These are phyloP conservation scores for Platanus orientalis DNA, from an alignment of 164 flowering plant species.

Conservation along the genomic window DNA sequence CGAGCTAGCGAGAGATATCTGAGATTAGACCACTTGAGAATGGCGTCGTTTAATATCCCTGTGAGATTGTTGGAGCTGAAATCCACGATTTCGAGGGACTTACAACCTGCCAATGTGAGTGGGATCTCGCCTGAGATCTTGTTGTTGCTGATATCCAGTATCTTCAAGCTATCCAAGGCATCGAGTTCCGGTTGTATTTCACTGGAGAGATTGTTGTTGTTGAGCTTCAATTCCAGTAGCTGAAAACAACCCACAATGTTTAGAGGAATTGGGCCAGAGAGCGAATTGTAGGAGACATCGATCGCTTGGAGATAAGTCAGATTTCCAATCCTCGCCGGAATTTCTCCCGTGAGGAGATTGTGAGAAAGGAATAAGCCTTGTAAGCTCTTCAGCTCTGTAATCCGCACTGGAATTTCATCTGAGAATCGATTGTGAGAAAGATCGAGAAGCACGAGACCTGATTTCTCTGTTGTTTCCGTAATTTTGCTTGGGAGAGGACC, in stretches of 20 bases:
- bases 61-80: constrained; percentile 77
- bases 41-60: constrained; percentile 71
- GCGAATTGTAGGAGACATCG: constrained; percentile 68
- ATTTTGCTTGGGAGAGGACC: constrained; percentile 66
- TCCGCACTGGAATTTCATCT: constrained; percentile 59
- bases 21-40: constrained; percentile 79
- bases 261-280: constrained; percentile 78
- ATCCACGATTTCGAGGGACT: constrained; percentile 83
- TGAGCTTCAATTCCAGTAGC: constrained; percentile 68
- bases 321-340: constrained; percentile 83
- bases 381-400: constrained; percentile 75
- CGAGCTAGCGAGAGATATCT: constrained; percentile 65
- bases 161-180: constrained; percentile 75
- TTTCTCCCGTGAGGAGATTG: constrained; percentile 68
- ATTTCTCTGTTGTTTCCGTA: constrained; percentile 53
- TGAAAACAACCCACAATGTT: constrained; percentile 92
- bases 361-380: constrained; percentile 82
- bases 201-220: constrained; percentile 76
- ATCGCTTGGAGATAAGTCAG: constrained; percentile 86
- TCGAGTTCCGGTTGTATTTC: constrained; percentile 87
- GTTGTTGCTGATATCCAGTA: too few relatives aligned
- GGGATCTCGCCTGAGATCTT: constrained; percentile 83
- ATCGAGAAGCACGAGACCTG: constrained; percentile 75
- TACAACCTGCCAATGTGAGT: constrained; percentile 86
- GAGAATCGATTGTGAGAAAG: constrained; percentile 74